Percentiles rank a stretch among this genome's conserved stretches.
Evolutionary conservation across 1,139 yeast species (phyloP).

Genomic region (Nakaseomyces sp.): DNA sequence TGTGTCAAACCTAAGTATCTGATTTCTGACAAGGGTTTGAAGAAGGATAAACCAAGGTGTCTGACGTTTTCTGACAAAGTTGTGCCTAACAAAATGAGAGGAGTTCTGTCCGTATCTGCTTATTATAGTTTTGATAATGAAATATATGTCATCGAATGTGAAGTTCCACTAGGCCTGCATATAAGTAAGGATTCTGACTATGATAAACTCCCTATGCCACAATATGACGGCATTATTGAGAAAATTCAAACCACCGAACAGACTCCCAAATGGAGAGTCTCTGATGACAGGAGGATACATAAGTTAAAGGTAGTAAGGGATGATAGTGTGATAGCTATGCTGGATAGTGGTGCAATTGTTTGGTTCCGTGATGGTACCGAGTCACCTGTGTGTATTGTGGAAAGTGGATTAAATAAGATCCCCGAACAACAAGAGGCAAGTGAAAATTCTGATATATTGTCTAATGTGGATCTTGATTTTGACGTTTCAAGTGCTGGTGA

Average conservation of each 20-base stretch:
- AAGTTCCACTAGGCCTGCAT: constrained; percentile 26
- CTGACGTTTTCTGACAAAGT: constrained; percentile 19
- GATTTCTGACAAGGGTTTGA: background rate
- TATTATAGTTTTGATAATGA: constrained; percentile 24
- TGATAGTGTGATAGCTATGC: constrained; percentile 19
- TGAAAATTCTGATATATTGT: constrained; percentile 7
- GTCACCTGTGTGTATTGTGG: constrained; percentile 15
- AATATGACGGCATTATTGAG: constrained; percentile 8
- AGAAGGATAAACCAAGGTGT: constrained; percentile 7
- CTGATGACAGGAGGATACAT: constrained; percentile 19
- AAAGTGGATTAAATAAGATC: background rate
- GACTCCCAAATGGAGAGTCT: constrained; percentile 23
- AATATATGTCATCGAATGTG: constrained; percentile 22
- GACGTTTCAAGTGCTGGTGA: constrained; percentile 10
- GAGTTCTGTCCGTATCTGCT: constrained; percentile 20
- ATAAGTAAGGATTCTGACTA: constrained; percentile 4
- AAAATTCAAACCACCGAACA: constrained; percentile 9
- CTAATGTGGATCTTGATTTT: constrained; percentile 17
- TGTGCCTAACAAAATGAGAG: constrained; percentile 19
- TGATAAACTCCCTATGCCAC: constrained; percentile 1
- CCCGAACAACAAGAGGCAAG: constrained; percentile 1
- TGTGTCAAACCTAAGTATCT: constrained; percentile 54
- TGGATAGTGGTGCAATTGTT: constrained; percentile 24
- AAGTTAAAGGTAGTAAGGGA: constrained; percentile 18
- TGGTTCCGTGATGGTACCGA: constrained; percentile 26